Conservation (phyloP, 345 rosid genomes). For the Crucihimalaya himalaica region DNA sequence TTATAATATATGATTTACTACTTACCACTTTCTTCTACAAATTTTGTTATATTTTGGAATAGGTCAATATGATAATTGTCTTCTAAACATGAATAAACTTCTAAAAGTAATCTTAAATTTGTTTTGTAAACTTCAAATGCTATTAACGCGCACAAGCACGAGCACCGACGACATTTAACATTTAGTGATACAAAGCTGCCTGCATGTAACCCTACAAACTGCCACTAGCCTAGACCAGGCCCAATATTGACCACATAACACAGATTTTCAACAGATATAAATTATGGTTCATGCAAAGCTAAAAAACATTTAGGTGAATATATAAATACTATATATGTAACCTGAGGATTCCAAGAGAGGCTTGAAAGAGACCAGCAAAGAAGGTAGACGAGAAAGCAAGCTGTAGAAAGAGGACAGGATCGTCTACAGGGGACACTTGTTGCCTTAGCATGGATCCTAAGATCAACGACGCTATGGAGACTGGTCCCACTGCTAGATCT, state of each 20-base stretch:
- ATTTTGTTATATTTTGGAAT: not conserved
- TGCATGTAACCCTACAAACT: conserved; percentile 15
- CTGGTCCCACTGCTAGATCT: conserved; percentile 95
- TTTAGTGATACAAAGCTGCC: not conserved
- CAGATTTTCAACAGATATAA: not conserved
- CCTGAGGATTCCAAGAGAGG: conserved; percentile 92
- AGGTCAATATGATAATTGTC: not conserved
- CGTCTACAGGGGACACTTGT: conserved; percentile 68
- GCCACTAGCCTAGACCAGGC: conserved; percentile 3
- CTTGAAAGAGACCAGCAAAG: conserved; percentile 94
- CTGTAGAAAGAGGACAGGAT: conserved; percentile 72
- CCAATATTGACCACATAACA: conserved; percentile 16
- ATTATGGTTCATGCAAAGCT: conserved; percentile 11
- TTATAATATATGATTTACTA: not conserved
- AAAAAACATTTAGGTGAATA: not conserved
- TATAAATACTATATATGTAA: conserved; percentile 1
- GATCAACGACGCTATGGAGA: conserved; percentile 89
- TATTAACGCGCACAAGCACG: not conserved
- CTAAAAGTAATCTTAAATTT: not conserved
- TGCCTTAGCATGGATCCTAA: conserved; percentile 93
- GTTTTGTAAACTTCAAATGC: not conserved
- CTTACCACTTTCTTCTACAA: not conserved
- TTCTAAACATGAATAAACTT: not conserved
- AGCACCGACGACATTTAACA: not conserved
- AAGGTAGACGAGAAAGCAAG: conserved; percentile 89